Evolutionary conservation across 345 rosid species (phyloP).

Genomic region (Gossypioides kirkii): DNA sequence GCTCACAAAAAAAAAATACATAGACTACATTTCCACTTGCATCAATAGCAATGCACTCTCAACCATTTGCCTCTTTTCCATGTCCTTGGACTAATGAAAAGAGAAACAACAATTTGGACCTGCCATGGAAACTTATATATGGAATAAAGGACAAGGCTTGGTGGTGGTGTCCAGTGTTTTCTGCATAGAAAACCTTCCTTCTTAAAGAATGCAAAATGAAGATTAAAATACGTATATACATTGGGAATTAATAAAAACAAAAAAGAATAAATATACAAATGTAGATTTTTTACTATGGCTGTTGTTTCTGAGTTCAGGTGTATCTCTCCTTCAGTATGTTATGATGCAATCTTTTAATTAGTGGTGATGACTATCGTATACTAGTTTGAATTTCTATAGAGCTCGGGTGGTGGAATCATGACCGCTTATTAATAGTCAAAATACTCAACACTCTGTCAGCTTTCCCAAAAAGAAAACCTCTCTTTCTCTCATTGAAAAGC

Average conservation of each 20-base stretch:
- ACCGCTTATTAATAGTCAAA: constrained; percentile 48
- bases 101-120: constrained; percentile 12
- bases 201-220: constrained; percentile 12
- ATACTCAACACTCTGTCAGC: constrained; percentile 34
- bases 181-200: constrained; percentile 16
- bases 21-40: neutral
- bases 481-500: constrained; percentile 22
- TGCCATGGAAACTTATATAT: constrained; percentile 10
- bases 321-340: neutral
- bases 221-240: neutral
- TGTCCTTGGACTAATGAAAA: neutral
- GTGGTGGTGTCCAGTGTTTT: constrained; percentile 18
- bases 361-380: neutral
- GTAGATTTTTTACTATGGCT: neutral
- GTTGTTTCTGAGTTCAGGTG: neutral
- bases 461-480: constrained; percentile 38
- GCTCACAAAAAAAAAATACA: constrained; percentile 3
- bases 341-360: neutral
- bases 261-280: constrained; percentile 14
- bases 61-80: neutral
- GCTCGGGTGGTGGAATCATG: constrained; percentile 25
- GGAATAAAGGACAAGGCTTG: constrained; percentile 21
- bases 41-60: constrained; percentile 11
- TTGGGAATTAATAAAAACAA: neutral
- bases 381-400: neutral